phyloP scores from a whole-genome alignment of 1,139 yeast species.

The Geotrichum siamense region DNA sequence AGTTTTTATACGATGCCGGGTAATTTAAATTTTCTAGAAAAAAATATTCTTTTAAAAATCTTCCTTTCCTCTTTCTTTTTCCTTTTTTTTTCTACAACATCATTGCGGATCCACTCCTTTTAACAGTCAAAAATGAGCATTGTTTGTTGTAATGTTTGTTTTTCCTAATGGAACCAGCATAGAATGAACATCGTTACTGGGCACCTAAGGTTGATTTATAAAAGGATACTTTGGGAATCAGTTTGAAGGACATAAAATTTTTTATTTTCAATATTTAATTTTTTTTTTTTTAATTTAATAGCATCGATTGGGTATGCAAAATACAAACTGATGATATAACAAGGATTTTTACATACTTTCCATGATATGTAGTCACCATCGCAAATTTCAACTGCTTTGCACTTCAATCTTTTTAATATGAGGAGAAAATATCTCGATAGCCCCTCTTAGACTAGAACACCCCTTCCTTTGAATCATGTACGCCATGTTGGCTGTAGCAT shows the following conservation, averaged over 20 bases:
- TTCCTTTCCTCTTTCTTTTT: neutral
- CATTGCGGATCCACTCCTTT: slow-evolving; percentile 6
- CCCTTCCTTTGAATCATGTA: too few species aligned
- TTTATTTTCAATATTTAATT: neutral
- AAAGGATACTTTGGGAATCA: slow-evolving; percentile 34
- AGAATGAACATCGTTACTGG: slow-evolving; percentile 31
- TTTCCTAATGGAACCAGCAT: slow-evolving; percentile 13
- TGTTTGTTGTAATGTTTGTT: slow-evolving; percentile 20
- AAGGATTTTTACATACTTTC: too few species aligned
- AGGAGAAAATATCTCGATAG: too few species aligned
- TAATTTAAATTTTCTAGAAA: too few species aligned
- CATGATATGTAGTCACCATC: too few species aligned
- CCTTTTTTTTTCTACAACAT: slow-evolving; percentile 4
- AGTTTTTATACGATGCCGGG: too few species aligned
- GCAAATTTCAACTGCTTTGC: too few species aligned
- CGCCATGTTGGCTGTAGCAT: too few species aligned
- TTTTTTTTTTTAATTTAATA: slow-evolving; percentile 1
- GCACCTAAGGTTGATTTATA: slow-evolving; percentile 31
- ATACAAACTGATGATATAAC: too few species aligned
- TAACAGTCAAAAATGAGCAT: slow-evolving; percentile 8
- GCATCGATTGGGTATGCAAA: too few species aligned
- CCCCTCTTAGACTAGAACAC: too few species aligned
- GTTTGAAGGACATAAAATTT: slow-evolving; percentile 22
- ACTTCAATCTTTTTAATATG: too few species aligned
- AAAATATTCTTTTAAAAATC: neutral